phyloP scores from a whole-genome alignment of 768 basidiomycete genomes.

The Mycena rebaudengoi region DNA sequence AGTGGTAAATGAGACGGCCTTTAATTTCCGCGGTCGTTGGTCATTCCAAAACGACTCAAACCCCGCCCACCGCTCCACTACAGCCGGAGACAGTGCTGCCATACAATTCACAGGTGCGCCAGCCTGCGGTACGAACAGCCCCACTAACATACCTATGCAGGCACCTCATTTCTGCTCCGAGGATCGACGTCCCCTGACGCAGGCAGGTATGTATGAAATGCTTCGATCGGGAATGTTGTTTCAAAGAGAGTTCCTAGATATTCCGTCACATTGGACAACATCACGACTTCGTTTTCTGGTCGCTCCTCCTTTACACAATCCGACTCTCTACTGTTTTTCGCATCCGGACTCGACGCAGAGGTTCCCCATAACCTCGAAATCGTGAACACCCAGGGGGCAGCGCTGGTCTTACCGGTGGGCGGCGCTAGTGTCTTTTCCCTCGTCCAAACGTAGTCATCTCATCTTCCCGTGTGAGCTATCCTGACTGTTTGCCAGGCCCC shows the following conservation, averaged over 20 bases:
- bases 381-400: constrained; percentile 61
- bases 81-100: constrained; percentile 54
- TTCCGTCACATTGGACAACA: constrained; percentile 49
- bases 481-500: no score
- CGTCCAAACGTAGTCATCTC: constrained; percentile 32
- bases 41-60: constrained; percentile 39
- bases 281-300: constrained; percentile 56
- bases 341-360: constrained; percentile 64
- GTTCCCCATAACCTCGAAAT: constrained; percentile 60
- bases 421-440: constrained; percentile 55
- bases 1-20: constrained; percentile 51
- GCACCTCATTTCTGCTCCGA: constrained; percentile 65
- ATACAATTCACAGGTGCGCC: constrained; percentile 58
- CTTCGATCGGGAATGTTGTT: constrained; percentile 10
- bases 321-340: constrained; percentile 68
- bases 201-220: constrained; percentile 66
- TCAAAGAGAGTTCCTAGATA: no score
- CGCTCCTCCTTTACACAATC: constrained; percentile 60
- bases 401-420: constrained; percentile 56
- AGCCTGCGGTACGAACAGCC: constrained; percentile 1
- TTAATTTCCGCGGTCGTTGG: constrained; percentile 69
- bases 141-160: constrained; percentile 44
- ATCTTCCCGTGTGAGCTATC: constrained; percentile 19
- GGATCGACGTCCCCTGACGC: constrained; percentile 67
- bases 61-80: constrained; percentile 39